A percentile compares a stretch with the other conserved stretches of the same genome.
phyloP scores from a whole-genome alignment of 805 yeast genomes.

The Jamesozyma spencerorum region DNA sequence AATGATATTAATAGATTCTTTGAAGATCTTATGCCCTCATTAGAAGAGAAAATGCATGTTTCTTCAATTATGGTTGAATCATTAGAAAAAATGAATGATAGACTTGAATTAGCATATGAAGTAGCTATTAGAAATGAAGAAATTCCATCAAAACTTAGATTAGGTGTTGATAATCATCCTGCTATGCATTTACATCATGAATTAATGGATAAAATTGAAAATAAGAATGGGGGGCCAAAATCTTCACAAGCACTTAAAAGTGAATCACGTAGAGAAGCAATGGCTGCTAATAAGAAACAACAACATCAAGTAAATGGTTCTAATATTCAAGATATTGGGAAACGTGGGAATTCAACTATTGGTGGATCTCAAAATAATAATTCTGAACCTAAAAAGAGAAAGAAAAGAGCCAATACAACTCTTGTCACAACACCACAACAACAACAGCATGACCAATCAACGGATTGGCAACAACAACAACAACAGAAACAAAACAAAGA shows the following conservation, averaged over 20 bases:
- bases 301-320: neutral
- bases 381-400: slow-evolving; percentile 7
- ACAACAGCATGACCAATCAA: slow-evolving; percentile 1
- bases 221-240: slow-evolving; percentile 21
- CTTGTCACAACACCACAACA: slow-evolving; percentile 2
- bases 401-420: slow-evolving; percentile 1
- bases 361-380: neutral
- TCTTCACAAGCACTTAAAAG: slow-evolving; percentile 69
- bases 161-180: slow-evolving; percentile 80
- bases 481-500: neutral
- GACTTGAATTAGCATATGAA: slow-evolving; percentile 76
- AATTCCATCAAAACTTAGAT: slow-evolving; percentile 68
- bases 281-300: slow-evolving; percentile 61
- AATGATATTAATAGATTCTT: slow-evolving; percentile 34
- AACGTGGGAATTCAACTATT: too few species aligned
- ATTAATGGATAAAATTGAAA: slow-evolving; percentile 28
- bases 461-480: neutral
- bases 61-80: slow-evolving; percentile 84
- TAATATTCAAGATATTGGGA: too few species aligned
- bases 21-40: slow-evolving; percentile 74
- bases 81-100: slow-evolving; percentile 52
- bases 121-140: slow-evolving; percentile 59
- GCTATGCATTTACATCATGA: slow-evolving; percentile 51
- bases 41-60: slow-evolving; percentile 96
- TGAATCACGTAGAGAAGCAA: slow-evolving; percentile 84